phyloP scores from a whole-genome alignment of 306 rosid species.

The Styphnolobium japonicum region DNA sequence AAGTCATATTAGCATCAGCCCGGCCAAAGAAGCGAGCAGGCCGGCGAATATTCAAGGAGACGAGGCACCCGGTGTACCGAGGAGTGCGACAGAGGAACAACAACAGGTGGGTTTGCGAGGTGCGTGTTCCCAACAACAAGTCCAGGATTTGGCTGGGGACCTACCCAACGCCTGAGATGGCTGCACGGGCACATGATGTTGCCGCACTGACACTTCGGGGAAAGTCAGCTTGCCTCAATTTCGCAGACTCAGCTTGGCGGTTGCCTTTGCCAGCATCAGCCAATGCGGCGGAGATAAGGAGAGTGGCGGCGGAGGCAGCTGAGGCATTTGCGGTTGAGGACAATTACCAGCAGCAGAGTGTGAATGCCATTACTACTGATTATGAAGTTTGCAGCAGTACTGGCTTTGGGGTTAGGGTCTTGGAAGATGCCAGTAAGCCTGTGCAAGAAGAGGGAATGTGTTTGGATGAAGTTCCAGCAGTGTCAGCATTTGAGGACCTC shows the following conservation, averaged over 20 bases:
- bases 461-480: constrained; percentile 38
- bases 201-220: constrained; percentile 65
- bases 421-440: background rate
- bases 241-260: constrained; percentile 76
- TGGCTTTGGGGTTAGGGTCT: background rate
- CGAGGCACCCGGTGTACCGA: constrained; percentile 77
- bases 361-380: background rate
- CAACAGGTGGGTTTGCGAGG: constrained; percentile 83
- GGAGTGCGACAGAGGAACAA: constrained; percentile 73
- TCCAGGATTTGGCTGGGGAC: constrained; percentile 88
- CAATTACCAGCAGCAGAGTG: background rate
- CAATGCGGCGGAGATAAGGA: constrained; percentile 44
- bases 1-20: constrained; percentile 48
- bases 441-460: background rate
- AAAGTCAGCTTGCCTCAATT: constrained; percentile 65
- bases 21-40: constrained; percentile 76
- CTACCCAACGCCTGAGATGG: constrained; percentile 77
- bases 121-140: constrained; percentile 66
- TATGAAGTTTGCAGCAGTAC: constrained; percentile 21
- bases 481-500: constrained; percentile 30
- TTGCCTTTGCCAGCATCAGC: constrained; percentile 41
- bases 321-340: constrained; percentile 30
- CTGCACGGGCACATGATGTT: constrained; percentile 91
- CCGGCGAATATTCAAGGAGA: constrained; percentile 66
- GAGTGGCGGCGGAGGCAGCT: constrained; percentile 71